Base-by-base conservation (phyloP, 495 filamentous ascomycete genomes). In the Trichoderma virens region DNA sequence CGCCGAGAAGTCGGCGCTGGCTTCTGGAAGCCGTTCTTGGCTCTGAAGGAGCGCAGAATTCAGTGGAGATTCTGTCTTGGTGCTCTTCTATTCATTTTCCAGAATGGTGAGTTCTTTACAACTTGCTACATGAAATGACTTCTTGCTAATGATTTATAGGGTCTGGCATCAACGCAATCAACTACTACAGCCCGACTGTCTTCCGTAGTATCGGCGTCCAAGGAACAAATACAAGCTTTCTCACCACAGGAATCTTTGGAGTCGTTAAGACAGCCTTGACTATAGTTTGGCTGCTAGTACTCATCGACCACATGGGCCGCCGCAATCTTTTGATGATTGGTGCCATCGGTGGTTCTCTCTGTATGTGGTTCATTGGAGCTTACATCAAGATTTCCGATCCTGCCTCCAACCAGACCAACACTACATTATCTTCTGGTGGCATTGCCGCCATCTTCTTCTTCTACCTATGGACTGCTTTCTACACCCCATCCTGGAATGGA, bases 381-480 rank as follows among this genome's bases (percentile, higher is more conserved):
- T 81, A 82, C 65, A 79, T 82, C 67, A 78, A 73, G 66, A 74
- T 86, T 62, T 82, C 84, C 0, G 69, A 83, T 63, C 79, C 85
- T 4, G 74, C 72, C 1, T 66, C 76, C 0, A 75, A 80, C 65
- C 68, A 68, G 25, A 79, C 66, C 23, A 67, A 65, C 59, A 65
- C 64, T 5, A 61, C 70, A 5, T 73, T 89, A 62, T 74, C 76
- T 6, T 72, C 81, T 8, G 86, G 81, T 51, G 87, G 87, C 51
- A 87, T 88, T 62, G 83, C 84, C 0, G 88, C 88, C 39, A 84
- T 91, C 56, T 88, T 89, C 78, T 89, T 91, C 80, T 90, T 90
- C 76, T 91, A 90, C 69, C 80, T 91, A 18, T 90, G 88, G 86
- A 90, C 88, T 4, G 84, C 85, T 8, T 90, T 88, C 74, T 91